Conservation (phyloP, 1,284 basidiomycete species). For the Ganoderma leucocontextum region DNA sequence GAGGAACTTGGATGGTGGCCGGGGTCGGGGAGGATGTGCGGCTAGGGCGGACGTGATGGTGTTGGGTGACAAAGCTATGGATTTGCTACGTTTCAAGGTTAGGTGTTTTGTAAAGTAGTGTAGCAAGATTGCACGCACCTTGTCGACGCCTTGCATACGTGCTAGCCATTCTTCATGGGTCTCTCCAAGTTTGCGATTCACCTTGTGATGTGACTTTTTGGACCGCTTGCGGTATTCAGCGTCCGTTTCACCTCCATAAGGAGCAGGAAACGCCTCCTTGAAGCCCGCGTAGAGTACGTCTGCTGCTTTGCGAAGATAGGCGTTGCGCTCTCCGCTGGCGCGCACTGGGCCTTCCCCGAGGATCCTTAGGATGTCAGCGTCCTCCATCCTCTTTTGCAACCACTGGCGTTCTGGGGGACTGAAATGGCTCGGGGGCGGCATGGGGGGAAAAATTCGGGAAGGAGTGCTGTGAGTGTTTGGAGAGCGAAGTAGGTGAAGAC, state of each 20-base stretch:
- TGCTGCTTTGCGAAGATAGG: not conserved
- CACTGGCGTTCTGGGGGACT: not conserved
- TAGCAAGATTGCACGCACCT: not conserved
- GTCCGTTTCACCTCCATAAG: not conserved
- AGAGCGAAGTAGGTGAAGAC: no score
- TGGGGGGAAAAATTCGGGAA: no score
- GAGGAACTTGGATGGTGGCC: not conserved
- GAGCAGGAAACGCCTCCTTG: not conserved
- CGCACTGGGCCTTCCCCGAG: not conserved
- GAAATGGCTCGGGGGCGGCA: no score
- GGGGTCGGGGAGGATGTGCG: not conserved
- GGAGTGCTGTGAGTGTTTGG: no score
- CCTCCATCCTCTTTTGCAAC: not conserved
- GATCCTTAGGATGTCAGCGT: not conserved
- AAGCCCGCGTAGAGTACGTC: not conserved
- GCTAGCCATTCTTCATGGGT: not conserved
- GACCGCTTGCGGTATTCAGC: not conserved
- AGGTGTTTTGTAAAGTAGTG: not conserved
- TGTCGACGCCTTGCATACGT: not conserved
- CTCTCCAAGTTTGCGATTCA: not conserved
- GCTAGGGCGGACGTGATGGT: not conserved
- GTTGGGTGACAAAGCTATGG: not conserved
- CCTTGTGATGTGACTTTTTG: not conserved
- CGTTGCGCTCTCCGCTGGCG: not conserved
- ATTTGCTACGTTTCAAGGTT: not conserved